Conservation (phyloP, 1,284 basidiomycete genomes). For the Bjerkandera adusta region DNA sequence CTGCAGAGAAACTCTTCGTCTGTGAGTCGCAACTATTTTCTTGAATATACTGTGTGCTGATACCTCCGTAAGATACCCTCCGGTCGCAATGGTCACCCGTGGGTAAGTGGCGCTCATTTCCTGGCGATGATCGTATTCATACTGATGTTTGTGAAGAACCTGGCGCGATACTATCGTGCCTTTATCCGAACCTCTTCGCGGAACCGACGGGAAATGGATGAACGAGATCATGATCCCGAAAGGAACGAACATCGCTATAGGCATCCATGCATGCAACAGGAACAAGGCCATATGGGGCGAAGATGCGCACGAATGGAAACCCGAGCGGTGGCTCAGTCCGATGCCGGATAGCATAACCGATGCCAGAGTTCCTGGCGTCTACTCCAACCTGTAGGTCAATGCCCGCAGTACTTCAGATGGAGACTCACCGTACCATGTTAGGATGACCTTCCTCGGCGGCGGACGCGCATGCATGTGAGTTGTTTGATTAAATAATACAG, state of each 20-base stretch:
- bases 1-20: slow-evolving; percentile 18
- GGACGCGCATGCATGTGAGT: slow-evolving; percentile 27
- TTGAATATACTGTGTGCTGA: not conserved
- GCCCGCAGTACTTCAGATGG: no score
- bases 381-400: slow-evolving; percentile 12
- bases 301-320: slow-evolving; percentile 47
- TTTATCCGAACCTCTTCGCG: slow-evolving; percentile 16
- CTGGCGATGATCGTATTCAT: not conserved
- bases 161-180: slow-evolving; percentile 19
- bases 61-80: not conserved
- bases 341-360: slow-evolving; percentile 7
- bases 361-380: slow-evolving; percentile 15
- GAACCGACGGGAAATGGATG: slow-evolving; percentile 21
- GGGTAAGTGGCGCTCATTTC: slow-evolving; percentile 15
- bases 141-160: slow-evolving; percentile 16
- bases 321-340: slow-evolving; percentile 19
- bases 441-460: slow-evolving; percentile 29
- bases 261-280: slow-evolving; percentile 43
- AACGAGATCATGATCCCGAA: slow-evolving; percentile 37
- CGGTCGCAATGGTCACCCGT: slow-evolving; percentile 28
- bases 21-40: slow-evolving; percentile 10
- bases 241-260: slow-evolving; percentile 44
- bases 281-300: slow-evolving; percentile 48
- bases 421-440: slow-evolving; percentile 6
- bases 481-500: no score